A percentile compares a stretch with the other conserved stretches of the same genome.
phyloP scores from a whole-genome alignment of 2,329 filamentous ascomycete genomes.

The Pyrenochaeta sp. region DNA sequence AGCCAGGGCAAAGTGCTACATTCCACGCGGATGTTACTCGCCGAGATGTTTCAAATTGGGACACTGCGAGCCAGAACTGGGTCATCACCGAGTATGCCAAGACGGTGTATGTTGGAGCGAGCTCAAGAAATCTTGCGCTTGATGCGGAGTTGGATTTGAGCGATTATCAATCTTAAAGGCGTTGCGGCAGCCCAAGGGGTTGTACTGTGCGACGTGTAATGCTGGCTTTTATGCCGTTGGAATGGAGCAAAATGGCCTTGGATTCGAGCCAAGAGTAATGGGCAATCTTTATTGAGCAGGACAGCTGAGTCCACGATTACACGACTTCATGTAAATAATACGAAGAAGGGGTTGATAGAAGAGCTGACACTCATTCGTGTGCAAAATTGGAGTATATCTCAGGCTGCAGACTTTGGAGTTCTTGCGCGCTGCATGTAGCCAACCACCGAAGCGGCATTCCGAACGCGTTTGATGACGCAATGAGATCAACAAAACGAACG shows the following conservation, averaged over 20 bases:
- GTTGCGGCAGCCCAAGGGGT: conserved; percentile 1
- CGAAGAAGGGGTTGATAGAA: too few relatives aligned
- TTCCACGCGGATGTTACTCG: conserved; percentile 76
- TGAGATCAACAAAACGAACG: conserved; percentile 9
- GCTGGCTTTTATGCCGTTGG: background rate
- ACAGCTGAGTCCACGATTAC: too few relatives aligned
- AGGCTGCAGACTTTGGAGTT: too few relatives aligned
- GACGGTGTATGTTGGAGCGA: conserved; percentile 67
- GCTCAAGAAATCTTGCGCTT: conserved; percentile 64
- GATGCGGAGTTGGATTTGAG: conserved; percentile 37
- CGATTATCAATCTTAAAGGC: conserved; percentile 15
- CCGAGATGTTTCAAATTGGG: conserved; percentile 89
- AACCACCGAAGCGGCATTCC: too few relatives aligned
- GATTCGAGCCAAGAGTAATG: too few relatives aligned
- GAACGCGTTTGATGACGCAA: conserved; percentile 10
- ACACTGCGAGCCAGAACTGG: conserved; percentile 83
- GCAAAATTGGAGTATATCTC: too few relatives aligned
- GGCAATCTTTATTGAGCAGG: too few relatives aligned
- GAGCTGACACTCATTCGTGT: too few relatives aligned
- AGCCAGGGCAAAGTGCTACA: conserved; percentile 69
- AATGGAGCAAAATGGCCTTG: too few relatives aligned
- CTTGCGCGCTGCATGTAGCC: too few relatives aligned
- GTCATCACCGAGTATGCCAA: conserved; percentile 65
- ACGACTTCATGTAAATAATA: background rate
- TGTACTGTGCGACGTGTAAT: too few relatives aligned